Evolutionary conservation across 768 basidiomycete genomes (phyloP), one percentile per base, ranked within the genome.

Genomic region (Pisolithus microcarpus): DNA sequence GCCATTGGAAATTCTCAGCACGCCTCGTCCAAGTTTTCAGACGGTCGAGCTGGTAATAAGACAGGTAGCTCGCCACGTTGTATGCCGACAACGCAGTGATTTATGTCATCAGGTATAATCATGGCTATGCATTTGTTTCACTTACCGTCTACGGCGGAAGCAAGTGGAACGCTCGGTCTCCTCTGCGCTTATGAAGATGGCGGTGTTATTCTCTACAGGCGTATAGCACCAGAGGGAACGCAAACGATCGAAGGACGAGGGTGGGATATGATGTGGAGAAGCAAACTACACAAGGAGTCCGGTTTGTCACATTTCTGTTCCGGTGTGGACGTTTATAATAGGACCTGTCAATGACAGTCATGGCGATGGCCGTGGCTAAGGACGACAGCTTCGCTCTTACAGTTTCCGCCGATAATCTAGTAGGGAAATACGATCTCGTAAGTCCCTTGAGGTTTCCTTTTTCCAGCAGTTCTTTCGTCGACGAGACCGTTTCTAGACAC

Each of bases 141-240:
- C 38, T 53, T 68, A n/a, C 61, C 75, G 18, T 64, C 71, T 30
- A 63, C 66, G 1, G 61, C 67, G 39, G 52, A 54, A 18, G 62
- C 63, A 0, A 57, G 56, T 11, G 62, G 61, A 10, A 73, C 76
- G 16, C 71, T 94, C 4, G 75, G 81, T 2, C 66, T 95, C 5
- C 63, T 94, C 0, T 75, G 81, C 37, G 89, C 80, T 1, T 95
- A 91, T 63, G 95, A 99, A 69, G 84, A 86, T 52, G 94, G 95
- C 0, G 74, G 79, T n/a, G 84, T 96, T n/a, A 78, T 77, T 19
- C 66, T 92, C 31, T 84, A 81, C 49, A 72, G 70, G 46, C 82
- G 80, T 50, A 68, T 67, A 4, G 42, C 59, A 11, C 59, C 65
- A 3, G 54, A 65, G 1, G 72, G 70, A 36, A 71, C 61, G 42